phyloP scores from a whole-genome alignment of 495 filamentous ascomycete genomes.

The Podospora pseudoanserina region DNA sequence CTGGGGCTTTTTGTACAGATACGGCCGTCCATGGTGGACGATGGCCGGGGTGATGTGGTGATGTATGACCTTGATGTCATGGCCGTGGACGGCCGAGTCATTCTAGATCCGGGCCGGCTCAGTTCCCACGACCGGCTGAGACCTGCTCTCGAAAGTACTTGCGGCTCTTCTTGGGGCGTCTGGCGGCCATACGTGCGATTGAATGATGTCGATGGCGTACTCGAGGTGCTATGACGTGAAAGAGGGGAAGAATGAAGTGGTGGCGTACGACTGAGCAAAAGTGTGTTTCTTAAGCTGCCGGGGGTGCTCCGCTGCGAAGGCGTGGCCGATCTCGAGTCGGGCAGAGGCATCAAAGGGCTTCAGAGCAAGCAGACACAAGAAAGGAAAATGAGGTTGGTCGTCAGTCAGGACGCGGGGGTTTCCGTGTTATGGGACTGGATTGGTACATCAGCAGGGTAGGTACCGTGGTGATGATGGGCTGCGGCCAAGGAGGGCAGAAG shows the following conservation, averaged over 20 bases:
- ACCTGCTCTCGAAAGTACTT: not conserved
- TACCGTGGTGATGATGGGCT: not conserved
- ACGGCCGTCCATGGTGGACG: not conserved
- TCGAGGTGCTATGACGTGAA: not conserved
- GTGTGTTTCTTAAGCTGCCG: not conserved
- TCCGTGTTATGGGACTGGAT: not conserved
- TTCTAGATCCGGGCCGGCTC: not conserved
- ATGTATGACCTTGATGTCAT: not conserved
- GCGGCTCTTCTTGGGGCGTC: slow-evolving; percentile 10
- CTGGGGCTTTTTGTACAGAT: not conserved
- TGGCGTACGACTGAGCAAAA: not conserved
- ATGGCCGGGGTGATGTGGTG: not conserved
- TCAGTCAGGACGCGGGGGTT: slow-evolving; percentile 2
- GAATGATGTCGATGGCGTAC: not conserved
- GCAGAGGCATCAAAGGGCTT: not conserved
- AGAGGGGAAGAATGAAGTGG: not conserved
- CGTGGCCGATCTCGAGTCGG: not conserved
- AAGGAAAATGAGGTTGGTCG: not conserved
- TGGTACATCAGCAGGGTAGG: not conserved
- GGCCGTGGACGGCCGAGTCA: not conserved
- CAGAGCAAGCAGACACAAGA: not conserved
- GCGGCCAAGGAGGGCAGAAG: not conserved
- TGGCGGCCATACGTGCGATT: slow-evolving; percentile 6
- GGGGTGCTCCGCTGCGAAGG: not conserved
- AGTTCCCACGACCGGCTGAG: not conserved